Percentiles rank a stretch among this genome's conserved stretches.
These are phyloP conservation scores for Parachlorella kessleri DNA, from an alignment of 139 green algal genomes.

Conservation along the genomic window DNA sequence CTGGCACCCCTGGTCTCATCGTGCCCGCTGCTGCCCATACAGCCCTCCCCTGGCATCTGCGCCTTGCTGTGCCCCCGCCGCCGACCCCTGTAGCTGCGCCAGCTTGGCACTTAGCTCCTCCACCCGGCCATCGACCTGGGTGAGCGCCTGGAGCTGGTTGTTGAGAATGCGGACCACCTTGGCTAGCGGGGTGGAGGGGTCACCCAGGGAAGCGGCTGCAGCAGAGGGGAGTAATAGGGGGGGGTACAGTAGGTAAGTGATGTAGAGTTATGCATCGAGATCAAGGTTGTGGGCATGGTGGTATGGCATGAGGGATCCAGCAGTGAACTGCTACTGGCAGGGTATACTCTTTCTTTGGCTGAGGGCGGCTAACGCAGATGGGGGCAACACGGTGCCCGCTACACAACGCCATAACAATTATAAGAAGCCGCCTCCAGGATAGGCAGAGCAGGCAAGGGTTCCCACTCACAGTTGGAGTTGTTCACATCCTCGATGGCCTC, in stretches of 20 bases:
- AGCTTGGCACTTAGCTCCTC: conserved; percentile 25
- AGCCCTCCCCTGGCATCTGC: too few species aligned
- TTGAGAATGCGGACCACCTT: conserved; percentile 88
- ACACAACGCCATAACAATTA: too few species aligned
- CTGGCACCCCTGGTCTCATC: too few species aligned
- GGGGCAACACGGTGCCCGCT: too few species aligned
- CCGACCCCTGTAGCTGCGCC: background rate
- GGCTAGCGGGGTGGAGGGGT: conserved; percentile 67
- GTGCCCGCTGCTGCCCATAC: too few species aligned
- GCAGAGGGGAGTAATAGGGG: background rate
- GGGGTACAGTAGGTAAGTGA: too few species aligned
- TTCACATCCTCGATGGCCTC: conserved; percentile 39
- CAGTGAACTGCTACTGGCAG: background rate
- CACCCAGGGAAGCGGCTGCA: conserved; percentile 50
- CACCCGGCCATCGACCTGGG: conserved; percentile 26
- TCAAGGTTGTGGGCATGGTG: too few species aligned
- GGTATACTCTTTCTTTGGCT: too few species aligned
- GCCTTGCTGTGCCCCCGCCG: background rate
- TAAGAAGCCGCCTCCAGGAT: too few species aligned
- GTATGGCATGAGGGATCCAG: background rate
- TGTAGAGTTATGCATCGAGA: conserved; percentile 4
- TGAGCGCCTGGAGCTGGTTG: conserved; percentile 88
- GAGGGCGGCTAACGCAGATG: too few species aligned
- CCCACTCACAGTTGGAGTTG: conserved; percentile 25
- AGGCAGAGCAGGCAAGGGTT: too few species aligned